Evolutionary conservation across 1,139 yeast species (phyloP).

Genomic region (Dujonia santamariae): DNA sequence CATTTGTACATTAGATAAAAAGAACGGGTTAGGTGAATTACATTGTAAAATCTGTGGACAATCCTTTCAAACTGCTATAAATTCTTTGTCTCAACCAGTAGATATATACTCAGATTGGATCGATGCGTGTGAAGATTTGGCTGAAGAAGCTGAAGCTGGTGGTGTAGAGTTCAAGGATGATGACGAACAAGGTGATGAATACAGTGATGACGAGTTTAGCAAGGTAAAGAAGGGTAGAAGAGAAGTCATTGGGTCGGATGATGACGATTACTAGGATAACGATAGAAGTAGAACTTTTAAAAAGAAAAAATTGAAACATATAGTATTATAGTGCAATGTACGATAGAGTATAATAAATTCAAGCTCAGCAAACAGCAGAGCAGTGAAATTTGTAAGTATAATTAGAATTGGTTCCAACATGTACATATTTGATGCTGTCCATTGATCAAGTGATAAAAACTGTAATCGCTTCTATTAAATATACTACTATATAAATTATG

Average conservation of each 20-base stretch:
- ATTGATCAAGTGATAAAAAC: too few relatives aligned
- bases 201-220: constrained; percentile 38
- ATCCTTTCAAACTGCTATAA: constrained; percentile 84
- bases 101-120: constrained; percentile 98
- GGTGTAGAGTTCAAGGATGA: constrained; percentile 15
- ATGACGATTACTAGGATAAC: constrained; percentile 18
- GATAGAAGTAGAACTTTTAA: too few relatives aligned
- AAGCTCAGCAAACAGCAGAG: too few relatives aligned
- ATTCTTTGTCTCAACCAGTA: constrained; percentile 80
- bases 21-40: constrained; percentile 77
- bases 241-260: constrained; percentile 26
- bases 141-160: constrained; percentile 50
- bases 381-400: too few relatives aligned
- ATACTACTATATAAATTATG: too few relatives aligned
- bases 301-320: too few relatives aligned
- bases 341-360: too few relatives aligned
- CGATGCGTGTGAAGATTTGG: constrained; percentile 97
- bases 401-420: too few relatives aligned
- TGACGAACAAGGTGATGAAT: constrained; percentile 37
- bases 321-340: too few relatives aligned
- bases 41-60: constrained; percentile 96
- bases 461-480: background rate
- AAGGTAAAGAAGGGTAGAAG: constrained; percentile 14
- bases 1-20: constrained; percentile 83
- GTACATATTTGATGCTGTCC: too few relatives aligned